Evolutionary conservation across 441 rosid species (phyloP), one percentile per base, ranked within the genome.

Genomic region (Geranium incanum): DNA sequence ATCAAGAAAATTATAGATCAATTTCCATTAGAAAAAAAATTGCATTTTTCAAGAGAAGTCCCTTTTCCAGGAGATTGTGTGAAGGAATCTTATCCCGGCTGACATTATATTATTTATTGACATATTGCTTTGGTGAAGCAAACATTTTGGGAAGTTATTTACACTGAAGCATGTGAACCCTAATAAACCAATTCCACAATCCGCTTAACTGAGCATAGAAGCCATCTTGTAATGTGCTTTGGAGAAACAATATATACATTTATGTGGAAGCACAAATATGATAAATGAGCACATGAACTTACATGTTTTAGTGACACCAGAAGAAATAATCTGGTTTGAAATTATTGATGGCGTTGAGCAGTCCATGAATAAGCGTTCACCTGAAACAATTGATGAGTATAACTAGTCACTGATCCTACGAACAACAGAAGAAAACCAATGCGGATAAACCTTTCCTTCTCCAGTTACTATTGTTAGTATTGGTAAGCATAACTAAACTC

Each of bases 341-440:
- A 84, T 76, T 60, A 94, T 65, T 45, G 88, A 70, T 59, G 84
- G 77, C 23, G 86, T 79, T 11, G 94, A 88, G 75, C 85, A 79
- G 70, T 89, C 96, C 81, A 95, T 76, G 73, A 95, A 92, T 70
- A 87, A 79, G 66, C 78, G 83, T 78, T 92, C 97, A 75, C 97
- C 99, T 95, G 90, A 76, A 83, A 78, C 37, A 75, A 69, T 52
- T 55, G 21, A 70, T 68, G 36, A 33, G 41, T 11, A 73, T 70
- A 67, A 39, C 23, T 75, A 72, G 70, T 70, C 73, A 43, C 6
- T 41, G 13, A 75, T 16, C 50, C 1, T n/a, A 66, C 6, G 1
- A 6, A 59, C 28, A 59, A 59, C 62, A 16, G 23, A 57, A 5
- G 0, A 57, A 57, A 18, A 16, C 1, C 57, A 48, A 45, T 45